Conservation (phyloP, 2,329 filamentous ascomycete genomes). For the Diplocarpon mali region DNA sequence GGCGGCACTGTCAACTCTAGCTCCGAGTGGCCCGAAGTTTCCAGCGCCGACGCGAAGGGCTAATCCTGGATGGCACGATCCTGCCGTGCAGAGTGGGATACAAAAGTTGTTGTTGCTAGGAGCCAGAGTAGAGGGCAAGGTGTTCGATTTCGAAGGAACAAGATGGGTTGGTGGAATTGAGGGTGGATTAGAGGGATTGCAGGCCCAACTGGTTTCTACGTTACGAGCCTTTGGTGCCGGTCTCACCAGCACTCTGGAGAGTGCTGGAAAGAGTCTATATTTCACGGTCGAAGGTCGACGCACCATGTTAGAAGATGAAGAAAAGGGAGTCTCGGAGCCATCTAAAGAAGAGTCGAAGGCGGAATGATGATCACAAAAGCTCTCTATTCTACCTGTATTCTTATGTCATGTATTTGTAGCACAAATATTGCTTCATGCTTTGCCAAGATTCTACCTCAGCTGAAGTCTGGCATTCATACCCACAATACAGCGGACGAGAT, state of each 20-base stretch:
- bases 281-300: constrained; percentile 76
- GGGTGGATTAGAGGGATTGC: constrained; percentile 69
- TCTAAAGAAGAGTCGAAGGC: constrained; percentile 14
- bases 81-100: constrained; percentile 65
- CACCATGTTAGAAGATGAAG: constrained; percentile 68
- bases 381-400: constrained; percentile 24
- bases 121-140: constrained; percentile 68
- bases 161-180: constrained; percentile 67
- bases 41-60: constrained; percentile 66
- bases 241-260: constrained; percentile 68
- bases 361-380: constrained; percentile 8
- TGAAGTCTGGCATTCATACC: constrained; percentile 74
- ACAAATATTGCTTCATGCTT: background rate
- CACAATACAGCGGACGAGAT: constrained; percentile 74
- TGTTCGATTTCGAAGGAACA: constrained; percentile 31
- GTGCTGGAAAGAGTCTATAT: constrained; percentile 71
- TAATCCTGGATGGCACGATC: constrained; percentile 73
- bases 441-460: constrained; percentile 24
- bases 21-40: constrained; percentile 61
- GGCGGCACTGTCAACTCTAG: constrained; percentile 65
- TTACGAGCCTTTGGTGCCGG: constrained; percentile 71
- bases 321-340: constrained; percentile 16
- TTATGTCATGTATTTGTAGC: constrained; percentile 1
- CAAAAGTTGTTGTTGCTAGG: constrained; percentile 82
- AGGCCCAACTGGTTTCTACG: constrained; percentile 69